Percentiles rank a stretch among this genome's conserved stretches.
phyloP scores from a whole-genome alignment of 176 grass and related monocot genomes.

The Aegilops speltoides region DNA sequence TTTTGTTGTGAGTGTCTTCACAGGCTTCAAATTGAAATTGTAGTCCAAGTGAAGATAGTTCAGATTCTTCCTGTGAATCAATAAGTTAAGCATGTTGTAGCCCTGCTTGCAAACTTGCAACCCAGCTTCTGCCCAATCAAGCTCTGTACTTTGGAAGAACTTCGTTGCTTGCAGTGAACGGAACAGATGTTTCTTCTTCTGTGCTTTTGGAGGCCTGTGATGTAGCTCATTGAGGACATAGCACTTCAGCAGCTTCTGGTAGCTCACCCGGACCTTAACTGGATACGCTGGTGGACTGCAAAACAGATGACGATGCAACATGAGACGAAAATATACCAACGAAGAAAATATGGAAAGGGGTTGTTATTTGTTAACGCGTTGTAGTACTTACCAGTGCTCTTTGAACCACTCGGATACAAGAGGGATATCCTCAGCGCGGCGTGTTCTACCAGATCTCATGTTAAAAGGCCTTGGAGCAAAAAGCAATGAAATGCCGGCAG shows the following conservation, averaged over 20 bases:
- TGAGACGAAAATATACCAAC: neutral
- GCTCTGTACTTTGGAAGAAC: constrained; percentile 97
- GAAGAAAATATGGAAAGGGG: neutral
- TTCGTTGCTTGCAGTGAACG: constrained; percentile 92
- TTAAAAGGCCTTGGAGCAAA: constrained; percentile 94
- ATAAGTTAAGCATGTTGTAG: constrained; percentile 97
- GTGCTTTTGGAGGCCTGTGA: constrained; percentile 91
- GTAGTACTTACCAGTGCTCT: constrained; percentile 79
- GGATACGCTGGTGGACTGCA: constrained; percentile 94
- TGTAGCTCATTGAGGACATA: constrained; percentile 95
- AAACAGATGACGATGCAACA: constrained; percentile 16
- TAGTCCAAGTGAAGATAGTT: constrained; percentile 99
- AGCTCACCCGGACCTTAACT: constrained; percentile 97
- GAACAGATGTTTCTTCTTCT: constrained; percentile 97
- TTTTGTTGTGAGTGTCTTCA: constrained; percentile 98
- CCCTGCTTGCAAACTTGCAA: constrained; percentile 98
- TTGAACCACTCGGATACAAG: constrained; percentile 98
- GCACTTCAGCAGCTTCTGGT: constrained; percentile 95
- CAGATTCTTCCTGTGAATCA: constrained; percentile 97
- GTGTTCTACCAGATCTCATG: constrained; percentile 88
- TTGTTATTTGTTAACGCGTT: neutral
- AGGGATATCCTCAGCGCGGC: constrained; percentile 95
- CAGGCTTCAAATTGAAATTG: constrained; percentile 98
- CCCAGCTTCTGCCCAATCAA: constrained; percentile 98
- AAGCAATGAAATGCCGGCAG: constrained; percentile 85